Evolutionary conservation across 331 rosid species (phyloP).

Genomic region (Stylosanthes scabra): DNA sequence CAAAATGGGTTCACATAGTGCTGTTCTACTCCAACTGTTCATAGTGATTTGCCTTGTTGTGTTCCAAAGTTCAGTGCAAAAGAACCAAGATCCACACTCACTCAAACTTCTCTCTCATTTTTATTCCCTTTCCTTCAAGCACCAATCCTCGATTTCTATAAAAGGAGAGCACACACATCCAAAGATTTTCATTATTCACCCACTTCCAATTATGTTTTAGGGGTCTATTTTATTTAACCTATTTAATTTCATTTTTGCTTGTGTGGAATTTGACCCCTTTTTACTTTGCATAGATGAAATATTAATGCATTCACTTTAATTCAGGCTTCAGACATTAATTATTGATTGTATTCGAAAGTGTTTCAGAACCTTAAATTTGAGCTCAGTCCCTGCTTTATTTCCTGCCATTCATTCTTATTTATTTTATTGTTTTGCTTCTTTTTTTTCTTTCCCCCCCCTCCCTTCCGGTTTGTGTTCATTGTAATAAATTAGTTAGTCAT

Average conservation of each 20-base stretch:
- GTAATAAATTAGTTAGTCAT: background rate
- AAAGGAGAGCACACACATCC: too few species aligned
- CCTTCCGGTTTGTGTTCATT: slow-evolving; percentile 1
- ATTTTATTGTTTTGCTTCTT: background rate
- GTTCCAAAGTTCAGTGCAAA: too few species aligned
- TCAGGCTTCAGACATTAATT: background rate
- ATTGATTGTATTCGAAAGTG: slow-evolving; percentile 4
- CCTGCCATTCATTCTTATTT: background rate
- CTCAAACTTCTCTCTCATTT: too few species aligned
- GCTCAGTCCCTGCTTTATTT: slow-evolving; percentile 8
- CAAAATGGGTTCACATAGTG: too few species aligned
- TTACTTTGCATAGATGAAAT: background rate
- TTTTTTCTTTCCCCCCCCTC: background rate
- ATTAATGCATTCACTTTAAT: background rate
- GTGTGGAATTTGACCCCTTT: background rate
- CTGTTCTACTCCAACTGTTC: too few species aligned
- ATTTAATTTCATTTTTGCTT: background rate
- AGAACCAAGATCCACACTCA: too few species aligned
- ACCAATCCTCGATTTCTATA: too few species aligned
- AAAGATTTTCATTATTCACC: too few species aligned
- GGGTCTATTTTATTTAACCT: too few species aligned
- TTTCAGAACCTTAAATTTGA: background rate
- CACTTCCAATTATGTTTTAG: too few species aligned
- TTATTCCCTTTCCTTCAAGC: too few species aligned
- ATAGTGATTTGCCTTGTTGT: too few species aligned